Conservation (phyloP, 345 rosid genomes). For the Eucalyptus tenuipes region DNA sequence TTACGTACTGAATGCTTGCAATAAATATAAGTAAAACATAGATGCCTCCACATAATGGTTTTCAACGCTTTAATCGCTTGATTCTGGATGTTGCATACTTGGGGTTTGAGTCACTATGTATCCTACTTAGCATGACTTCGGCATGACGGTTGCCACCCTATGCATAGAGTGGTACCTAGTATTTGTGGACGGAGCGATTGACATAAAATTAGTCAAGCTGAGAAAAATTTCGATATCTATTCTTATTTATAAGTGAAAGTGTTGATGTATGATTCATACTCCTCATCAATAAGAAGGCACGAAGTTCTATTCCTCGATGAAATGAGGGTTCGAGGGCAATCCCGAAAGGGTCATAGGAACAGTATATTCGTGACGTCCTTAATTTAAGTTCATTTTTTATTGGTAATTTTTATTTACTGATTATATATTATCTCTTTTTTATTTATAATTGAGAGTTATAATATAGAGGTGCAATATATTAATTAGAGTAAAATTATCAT, state of each 20-base stretch:
- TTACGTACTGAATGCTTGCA: not conserved
- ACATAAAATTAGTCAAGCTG: not conserved
- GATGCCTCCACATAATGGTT: not conserved
- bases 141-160: not conserved
- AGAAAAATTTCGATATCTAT: not conserved
- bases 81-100: not conserved
- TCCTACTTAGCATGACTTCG: not conserved
- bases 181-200: not conserved
- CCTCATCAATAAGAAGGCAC: accelerated
- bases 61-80: not conserved
- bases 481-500: too few relatives aligned
- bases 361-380: too few relatives aligned
- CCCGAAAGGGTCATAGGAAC: too few relatives aligned
- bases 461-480: too few relatives aligned
- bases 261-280: too few relatives aligned
- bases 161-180: not conserved
- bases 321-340: too few relatives aligned
- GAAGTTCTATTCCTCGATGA: too few relatives aligned
- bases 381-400: too few relatives aligned
- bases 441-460: too few relatives aligned
- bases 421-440: too few relatives aligned
- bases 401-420: too few relatives aligned
- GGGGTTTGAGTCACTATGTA: not conserved
- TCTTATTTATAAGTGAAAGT: not conserved
- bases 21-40: not conserved